phyloP scores from a whole-genome alignment of 2,329 filamentous ascomycete genomes.

The Ophiognomonia clavigignenti-juglandacearum region DNA sequence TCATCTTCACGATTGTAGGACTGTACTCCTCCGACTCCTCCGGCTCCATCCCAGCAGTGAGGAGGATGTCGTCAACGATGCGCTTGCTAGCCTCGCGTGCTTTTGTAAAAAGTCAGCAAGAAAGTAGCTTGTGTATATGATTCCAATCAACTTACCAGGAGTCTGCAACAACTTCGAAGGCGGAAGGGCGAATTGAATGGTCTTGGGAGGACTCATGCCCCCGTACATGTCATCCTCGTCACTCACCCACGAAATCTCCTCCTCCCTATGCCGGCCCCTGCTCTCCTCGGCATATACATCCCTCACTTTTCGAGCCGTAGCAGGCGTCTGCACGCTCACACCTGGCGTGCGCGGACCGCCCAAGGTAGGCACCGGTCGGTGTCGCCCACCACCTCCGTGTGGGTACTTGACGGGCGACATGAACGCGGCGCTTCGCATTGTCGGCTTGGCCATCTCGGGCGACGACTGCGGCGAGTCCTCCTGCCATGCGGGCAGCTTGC shows the following conservation, averaged over 20 bases:
- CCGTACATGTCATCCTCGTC: constrained; percentile 64
- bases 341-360: constrained; percentile 67
- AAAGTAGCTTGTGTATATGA: neutral
- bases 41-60: constrained; percentile 65
- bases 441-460: constrained; percentile 74
- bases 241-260: constrained; percentile 68
- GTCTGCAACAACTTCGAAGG: constrained; percentile 75
- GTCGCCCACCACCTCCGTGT: constrained; percentile 18
- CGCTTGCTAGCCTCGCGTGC: constrained; percentile 75
- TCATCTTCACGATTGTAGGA: constrained; percentile 62
- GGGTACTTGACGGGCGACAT: constrained; percentile 59
- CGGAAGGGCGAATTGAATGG: constrained; percentile 78
- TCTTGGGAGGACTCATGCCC: constrained; percentile 88
- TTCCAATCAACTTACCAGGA: constrained; percentile 51
- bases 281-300: constrained; percentile 40
- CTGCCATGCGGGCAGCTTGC: constrained; percentile 38
- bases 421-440: constrained; percentile 81
- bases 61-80: constrained; percentile 75
- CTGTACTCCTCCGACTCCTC: constrained; percentile 56
- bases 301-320: constrained; percentile 41
- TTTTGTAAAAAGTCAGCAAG: constrained; percentile 23
- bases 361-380: constrained; percentile 27
- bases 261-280: constrained; percentile 28
- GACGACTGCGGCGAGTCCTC: constrained; percentile 61
- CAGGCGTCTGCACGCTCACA: constrained; percentile 79